phyloP scores from a whole-genome alignment of 1,139 yeast species.

The Meyerozyma carpophila region DNA sequence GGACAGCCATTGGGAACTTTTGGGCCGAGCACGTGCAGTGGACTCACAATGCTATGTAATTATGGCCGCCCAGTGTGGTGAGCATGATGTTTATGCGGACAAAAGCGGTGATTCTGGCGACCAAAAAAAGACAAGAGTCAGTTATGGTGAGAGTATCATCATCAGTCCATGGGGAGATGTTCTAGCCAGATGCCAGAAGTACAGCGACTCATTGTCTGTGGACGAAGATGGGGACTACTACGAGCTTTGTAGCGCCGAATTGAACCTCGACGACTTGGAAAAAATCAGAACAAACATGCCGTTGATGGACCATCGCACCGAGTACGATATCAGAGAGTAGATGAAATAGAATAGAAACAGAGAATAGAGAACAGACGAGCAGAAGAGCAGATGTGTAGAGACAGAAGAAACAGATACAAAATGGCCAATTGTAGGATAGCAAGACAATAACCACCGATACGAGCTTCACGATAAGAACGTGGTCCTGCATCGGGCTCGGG shows the following conservation, averaged over 20 bases:
- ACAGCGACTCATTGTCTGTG: slow-evolving; percentile 21
- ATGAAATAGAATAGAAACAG: not conserved
- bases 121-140: slow-evolving; percentile 33
- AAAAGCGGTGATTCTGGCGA: slow-evolving; percentile 17
- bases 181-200: slow-evolving; percentile 48
- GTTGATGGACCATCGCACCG: slow-evolving; percentile 60
- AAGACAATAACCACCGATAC: too few relatives aligned
- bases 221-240: slow-evolving; percentile 50
- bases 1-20: slow-evolving; percentile 78
- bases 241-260: slow-evolving; percentile 61
- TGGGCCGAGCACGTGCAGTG: slow-evolving; percentile 80
- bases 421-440: too few relatives aligned
- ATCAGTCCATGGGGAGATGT: slow-evolving; percentile 91
- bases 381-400: not conserved
- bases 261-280: slow-evolving; percentile 49
- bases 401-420: too few relatives aligned
- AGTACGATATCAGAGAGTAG: not conserved
- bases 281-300: slow-evolving; percentile 67
- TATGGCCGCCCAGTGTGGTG: slow-evolving; percentile 89
- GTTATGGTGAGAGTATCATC: slow-evolving; percentile 83
- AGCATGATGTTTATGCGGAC: slow-evolving; percentile 48
- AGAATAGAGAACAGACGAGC: not conserved
- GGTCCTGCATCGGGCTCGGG: slow-evolving; percentile 2
- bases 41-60: slow-evolving; percentile 84
- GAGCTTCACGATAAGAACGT: not conserved